Base-by-base conservation (phyloP, 2,329 filamentous ascomycete genomes). In the Diaporthe ilicicola region DNA sequence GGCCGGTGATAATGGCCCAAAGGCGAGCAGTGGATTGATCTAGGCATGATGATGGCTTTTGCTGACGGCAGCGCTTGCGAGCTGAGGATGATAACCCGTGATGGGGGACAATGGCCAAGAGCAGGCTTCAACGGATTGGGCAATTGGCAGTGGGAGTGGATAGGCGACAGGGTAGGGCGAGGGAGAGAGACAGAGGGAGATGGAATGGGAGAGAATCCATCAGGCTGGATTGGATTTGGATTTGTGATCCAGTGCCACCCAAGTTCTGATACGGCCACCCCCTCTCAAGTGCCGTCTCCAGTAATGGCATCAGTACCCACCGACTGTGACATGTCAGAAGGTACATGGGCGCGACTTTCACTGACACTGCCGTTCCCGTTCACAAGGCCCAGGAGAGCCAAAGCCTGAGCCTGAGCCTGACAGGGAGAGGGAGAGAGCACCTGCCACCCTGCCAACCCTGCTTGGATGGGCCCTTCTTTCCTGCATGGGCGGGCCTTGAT, bases 161-260 rank as follows among this genome's bases (percentile, higher is more conserved):
- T 22, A 13, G 56, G 56, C 24, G 27, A 46, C 22, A 29, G n/a
- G 15, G 22, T 9, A 59, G 15, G 37, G 42, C 10, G 10, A 46
- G 19, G n/a, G 51, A 46, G 24, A 29, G n/a, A 44, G 64, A 44
- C 32, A 67, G 42, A 44, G 51, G n/a, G 37, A 27, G 51, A 68
- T 59, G 64, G 64, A 44, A 54, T 55, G 50, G 64, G 39, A 67
- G 13, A 44, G 50, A 54, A 67, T 55, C 51, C 51, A 29, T 56
- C 65, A 68, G 39, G 42, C 27, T 39, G 34, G 51, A 44, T 56
- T 56, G 65, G 65, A 59, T 68, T 56, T 56, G 65, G 65, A 59
- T 68, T 68, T 68, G 65, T 68, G 65, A 59, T 68, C 29, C 42
- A 48, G 42, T 54, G 50, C 50, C 42, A 34, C 51, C 65, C 53